These are phyloP conservation scores for Catharanthus roseus DNA, from an alignment of 257 asterid species.

Conservation along the genomic window DNA sequence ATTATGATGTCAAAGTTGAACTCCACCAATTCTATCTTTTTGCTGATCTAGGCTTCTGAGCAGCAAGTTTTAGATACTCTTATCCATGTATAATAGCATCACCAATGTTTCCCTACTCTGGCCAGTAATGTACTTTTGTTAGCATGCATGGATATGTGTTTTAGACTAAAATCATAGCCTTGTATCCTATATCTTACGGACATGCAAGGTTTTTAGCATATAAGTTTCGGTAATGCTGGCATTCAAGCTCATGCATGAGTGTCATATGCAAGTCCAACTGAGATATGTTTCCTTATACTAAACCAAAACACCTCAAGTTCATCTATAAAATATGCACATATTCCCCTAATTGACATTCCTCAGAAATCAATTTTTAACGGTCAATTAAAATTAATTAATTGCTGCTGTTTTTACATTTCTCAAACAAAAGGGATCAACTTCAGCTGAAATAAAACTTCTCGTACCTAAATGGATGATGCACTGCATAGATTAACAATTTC, in stretches of 20 bases:
- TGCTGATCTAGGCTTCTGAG: neutral
- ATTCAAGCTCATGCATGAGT: neutral
- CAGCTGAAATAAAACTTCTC: neutral
- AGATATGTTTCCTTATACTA: neutral
- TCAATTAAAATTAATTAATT: neutral
- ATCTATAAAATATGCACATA: neutral
- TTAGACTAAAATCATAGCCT: neutral
- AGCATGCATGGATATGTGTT: conserved; percentile 1
- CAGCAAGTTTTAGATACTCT: neutral
- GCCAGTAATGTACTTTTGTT: neutral
- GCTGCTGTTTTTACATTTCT: neutral
- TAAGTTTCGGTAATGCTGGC: neutral
- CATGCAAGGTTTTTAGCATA: neutral
- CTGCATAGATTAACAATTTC: neutral
- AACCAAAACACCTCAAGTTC: neutral
- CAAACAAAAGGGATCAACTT: neutral
- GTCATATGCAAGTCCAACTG: neutral
- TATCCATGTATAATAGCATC: neutral
- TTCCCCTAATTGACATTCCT: neutral
- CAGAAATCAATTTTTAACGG: neutral
- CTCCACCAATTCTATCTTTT: neutral
- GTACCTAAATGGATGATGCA: neutral
- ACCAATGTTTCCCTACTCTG: neutral
- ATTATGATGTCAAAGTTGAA: neutral
- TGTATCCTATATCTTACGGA: neutral